phyloP scores from a whole-genome alignment of 805 yeast species.

The Tetrapisispora fleetii region DNA sequence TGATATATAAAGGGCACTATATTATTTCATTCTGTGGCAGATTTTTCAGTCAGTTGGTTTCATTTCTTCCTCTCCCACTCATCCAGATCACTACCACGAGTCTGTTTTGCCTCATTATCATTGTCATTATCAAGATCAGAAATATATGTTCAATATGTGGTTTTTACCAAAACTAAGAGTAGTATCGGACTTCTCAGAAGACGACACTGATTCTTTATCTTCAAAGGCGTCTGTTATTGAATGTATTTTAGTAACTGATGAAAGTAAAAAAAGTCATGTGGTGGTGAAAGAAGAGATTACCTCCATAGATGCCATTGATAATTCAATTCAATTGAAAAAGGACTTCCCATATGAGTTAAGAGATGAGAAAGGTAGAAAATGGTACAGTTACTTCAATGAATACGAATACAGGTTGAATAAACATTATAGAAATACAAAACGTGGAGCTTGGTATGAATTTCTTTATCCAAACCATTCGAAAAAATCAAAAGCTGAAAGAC shows the following conservation, averaged over 20 bases:
- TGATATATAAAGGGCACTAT: background rate
- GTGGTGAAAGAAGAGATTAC: background rate
- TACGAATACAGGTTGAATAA: conserved; percentile 39
- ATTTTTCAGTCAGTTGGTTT: too few species aligned
- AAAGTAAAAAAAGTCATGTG: background rate
- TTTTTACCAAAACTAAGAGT: background rate
- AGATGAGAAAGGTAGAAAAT: conserved; percentile 32
- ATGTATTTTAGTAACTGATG: too few species aligned
- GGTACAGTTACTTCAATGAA: conserved; percentile 44
- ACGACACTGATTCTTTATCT: background rate
- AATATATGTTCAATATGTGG: background rate
- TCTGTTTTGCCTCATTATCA: too few species aligned
- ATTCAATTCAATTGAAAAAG: conserved; percentile 3
- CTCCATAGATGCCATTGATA: background rate
- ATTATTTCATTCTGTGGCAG: background rate
- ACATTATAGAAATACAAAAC: conserved; percentile 20
- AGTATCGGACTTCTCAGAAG: background rate
- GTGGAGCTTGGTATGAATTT: conserved; percentile 26
- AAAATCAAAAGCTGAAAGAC: conserved; percentile 36
- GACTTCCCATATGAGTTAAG: conserved; percentile 32
- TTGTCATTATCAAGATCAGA: background rate
- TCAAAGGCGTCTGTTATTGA: background rate
- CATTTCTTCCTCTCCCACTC: background rate
- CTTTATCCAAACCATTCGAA: conserved; percentile 28
- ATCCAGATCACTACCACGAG: too few species aligned